A percentile compares a stretch with the other conserved stretches of the same genome.
phyloP scores from a whole-genome alignment of 768 basidiomycete species.

The Guyanaporus albipodus region DNA sequence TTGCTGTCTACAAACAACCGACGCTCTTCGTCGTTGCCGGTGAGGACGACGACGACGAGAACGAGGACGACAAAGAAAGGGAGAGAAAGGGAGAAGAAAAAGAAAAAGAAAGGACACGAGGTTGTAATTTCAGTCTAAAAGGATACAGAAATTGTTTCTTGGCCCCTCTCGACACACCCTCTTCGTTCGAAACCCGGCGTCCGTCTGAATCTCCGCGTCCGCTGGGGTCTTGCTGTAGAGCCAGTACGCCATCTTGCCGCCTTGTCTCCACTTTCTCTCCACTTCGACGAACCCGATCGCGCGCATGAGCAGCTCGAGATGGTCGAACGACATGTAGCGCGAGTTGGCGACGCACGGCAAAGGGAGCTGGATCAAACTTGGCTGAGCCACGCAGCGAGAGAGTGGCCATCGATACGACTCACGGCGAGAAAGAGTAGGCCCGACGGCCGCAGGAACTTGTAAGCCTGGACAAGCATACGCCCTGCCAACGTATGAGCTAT shows the following conservation, averaged over 20 bases:
- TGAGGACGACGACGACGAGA: slow-evolving; percentile 5
- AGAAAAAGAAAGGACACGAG: slow-evolving; percentile 16
- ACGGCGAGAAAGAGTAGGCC: slow-evolving; percentile 73
- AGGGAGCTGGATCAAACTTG: slow-evolving; percentile 70
- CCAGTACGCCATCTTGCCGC: slow-evolving; percentile 88
- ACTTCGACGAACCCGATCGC: slow-evolving; percentile 61
- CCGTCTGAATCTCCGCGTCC: neutral
- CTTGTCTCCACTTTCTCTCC: slow-evolving; percentile 55
- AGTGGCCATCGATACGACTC: slow-evolving; percentile 27
- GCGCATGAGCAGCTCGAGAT: slow-evolving; percentile 54
- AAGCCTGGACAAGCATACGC: slow-evolving; percentile 62
- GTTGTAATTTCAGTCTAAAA: slow-evolving; percentile 26
- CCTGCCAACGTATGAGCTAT: slow-evolving; percentile 40
- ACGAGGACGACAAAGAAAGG: neutral
- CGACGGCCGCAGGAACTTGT: slow-evolving; percentile 47
- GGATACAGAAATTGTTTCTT: slow-evolving; percentile 77
- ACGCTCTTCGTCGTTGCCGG: slow-evolving; percentile 18
- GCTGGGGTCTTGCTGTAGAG: slow-evolving; percentile 52
- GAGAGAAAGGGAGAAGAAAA: slow-evolving; percentile 4
- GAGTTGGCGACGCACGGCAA: slow-evolving; percentile 84
- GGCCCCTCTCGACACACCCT: slow-evolving; percentile 56
- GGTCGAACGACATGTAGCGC: slow-evolving; percentile 66
- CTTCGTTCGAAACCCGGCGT: slow-evolving; percentile 48
- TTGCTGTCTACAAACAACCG: slow-evolving; percentile 31
- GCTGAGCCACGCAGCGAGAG: slow-evolving; percentile 8